These are phyloP conservation scores for Verbascum thapsus DNA, from an alignment of 257 asterid genomes.

Conservation along the genomic window DNA sequence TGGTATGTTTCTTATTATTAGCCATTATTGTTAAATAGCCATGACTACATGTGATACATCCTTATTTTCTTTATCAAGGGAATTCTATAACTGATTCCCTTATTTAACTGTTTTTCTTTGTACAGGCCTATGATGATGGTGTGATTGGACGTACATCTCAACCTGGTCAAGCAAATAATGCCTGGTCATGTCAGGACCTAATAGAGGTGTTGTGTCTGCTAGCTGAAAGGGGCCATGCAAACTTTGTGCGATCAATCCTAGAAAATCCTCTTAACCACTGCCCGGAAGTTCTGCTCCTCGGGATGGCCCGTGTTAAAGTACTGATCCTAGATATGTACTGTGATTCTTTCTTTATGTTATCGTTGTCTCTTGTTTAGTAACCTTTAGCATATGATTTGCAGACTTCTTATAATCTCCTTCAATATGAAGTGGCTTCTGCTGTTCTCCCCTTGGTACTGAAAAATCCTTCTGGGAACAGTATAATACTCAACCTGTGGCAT, in stretches of 20 bases:
- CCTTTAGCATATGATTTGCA: slow-evolving; percentile 43
- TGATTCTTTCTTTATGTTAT: slow-evolving; percentile 8
- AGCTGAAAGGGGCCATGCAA: slow-evolving; percentile 94
- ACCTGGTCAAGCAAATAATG: slow-evolving; percentile 60
- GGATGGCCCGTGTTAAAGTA: slow-evolving; percentile 90
- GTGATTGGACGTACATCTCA: slow-evolving; percentile 56
- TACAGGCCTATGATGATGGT: slow-evolving; percentile 66
- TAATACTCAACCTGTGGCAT: slow-evolving; percentile 69
- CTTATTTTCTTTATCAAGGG: slow-evolving; percentile 4
- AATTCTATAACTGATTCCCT: slow-evolving; percentile 16
- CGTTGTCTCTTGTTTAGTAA: slow-evolving; percentile 20
- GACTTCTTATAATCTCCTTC: slow-evolving; percentile 91
- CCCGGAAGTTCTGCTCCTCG: slow-evolving; percentile 87
- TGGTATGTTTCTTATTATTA: slow-evolving; percentile 52
- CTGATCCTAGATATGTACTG: slow-evolving; percentile 24
- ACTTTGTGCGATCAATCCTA: slow-evolving; percentile 68
- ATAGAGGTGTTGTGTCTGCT: slow-evolving; percentile 83
- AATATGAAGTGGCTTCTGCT: slow-evolving; percentile 71
- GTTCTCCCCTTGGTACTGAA: slow-evolving; percentile 60
- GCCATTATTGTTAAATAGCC: slow-evolving; percentile 6
- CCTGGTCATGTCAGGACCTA: slow-evolving; percentile 84
- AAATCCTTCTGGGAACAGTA: slow-evolving; percentile 45
- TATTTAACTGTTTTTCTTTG: slow-evolving; percentile 18
- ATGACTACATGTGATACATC: slow-evolving; percentile 4
- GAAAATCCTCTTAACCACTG: slow-evolving; percentile 74